Evolutionary conservation across 805 yeast genomes (phyloP).

Genomic region (Candida quercuum): DNA sequence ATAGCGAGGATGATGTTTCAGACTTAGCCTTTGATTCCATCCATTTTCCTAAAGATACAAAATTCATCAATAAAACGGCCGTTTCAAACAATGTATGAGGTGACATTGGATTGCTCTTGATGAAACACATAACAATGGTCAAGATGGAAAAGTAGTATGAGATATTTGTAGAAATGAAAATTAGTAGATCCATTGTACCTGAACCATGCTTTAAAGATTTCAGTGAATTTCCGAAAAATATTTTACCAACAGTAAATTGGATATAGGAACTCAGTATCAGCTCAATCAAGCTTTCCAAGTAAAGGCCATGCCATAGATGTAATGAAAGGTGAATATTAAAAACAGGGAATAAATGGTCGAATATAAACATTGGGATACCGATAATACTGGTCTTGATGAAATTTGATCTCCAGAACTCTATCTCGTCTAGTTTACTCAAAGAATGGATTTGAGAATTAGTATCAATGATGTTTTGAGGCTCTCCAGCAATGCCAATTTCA

Average conservation of each 20-base stretch:
- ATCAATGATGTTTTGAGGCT: slow-evolving; percentile 41
- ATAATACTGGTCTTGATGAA: slow-evolving; percentile 46
- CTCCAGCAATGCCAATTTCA: slow-evolving; percentile 49
- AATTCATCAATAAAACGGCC: slow-evolving; percentile 74
- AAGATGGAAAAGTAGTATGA: slow-evolving; percentile 72
- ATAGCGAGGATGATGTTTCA: slow-evolving; percentile 83
- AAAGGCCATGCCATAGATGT: slow-evolving; percentile 48
- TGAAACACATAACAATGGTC: slow-evolving; percentile 47
- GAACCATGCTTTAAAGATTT: slow-evolving; percentile 64
- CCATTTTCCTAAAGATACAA: slow-evolving; percentile 87
- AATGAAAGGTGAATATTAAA: slow-evolving; percentile 24
- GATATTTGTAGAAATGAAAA: slow-evolving; percentile 73
- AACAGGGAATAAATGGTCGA: slow-evolving; percentile 44
- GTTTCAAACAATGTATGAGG: slow-evolving; percentile 85
- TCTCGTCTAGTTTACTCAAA: slow-evolving; percentile 66
- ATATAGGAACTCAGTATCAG: slow-evolving; percentile 52
- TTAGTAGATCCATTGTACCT: slow-evolving; percentile 89
- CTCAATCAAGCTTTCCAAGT: slow-evolving; percentile 58
- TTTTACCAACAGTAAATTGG: slow-evolving; percentile 56
- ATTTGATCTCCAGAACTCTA: slow-evolving; percentile 60
- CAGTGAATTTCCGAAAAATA: slow-evolving; percentile 61
- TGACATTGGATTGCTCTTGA: slow-evolving; percentile 34
- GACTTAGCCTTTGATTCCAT: slow-evolving; percentile 91
- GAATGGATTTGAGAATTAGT: slow-evolving; percentile 64
- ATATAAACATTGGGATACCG: slow-evolving; percentile 57